Percentiles rank a stretch among this genome's conserved stretches.
phyloP scores from a whole-genome alignment of 1,284 basidiomycete species.

The Malassezia obtusa region DNA sequence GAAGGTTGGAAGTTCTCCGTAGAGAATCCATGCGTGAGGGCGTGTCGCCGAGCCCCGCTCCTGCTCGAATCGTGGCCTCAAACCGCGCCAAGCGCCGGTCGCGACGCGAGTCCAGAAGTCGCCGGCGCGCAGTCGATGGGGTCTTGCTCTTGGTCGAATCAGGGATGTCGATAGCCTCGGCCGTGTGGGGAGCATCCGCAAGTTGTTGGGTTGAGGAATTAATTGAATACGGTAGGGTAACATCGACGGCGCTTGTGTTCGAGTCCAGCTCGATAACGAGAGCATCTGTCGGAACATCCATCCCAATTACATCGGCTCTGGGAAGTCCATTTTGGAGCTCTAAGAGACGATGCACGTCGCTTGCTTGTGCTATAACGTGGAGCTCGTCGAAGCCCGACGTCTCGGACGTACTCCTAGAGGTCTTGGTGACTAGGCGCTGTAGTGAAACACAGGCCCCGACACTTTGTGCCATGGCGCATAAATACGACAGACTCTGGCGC shows the following conservation, averaged over 20 bases:
- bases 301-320: neutral
- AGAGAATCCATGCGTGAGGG: neutral
- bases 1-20: neutral
- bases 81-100: conserved; percentile 4
- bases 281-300: neutral
- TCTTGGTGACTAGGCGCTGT: neutral
- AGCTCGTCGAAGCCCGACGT: neutral
- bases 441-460: conserved; percentile 21
- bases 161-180: neutral
- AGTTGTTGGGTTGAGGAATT: no score
- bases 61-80: conserved; percentile 9
- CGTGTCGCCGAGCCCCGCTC: neutral
- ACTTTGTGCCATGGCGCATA: conserved; percentile 33
- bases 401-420: neutral
- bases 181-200: no score
- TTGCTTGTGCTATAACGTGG: neutral
- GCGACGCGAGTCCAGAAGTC: neutral
- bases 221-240: neutral
- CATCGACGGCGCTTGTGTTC: neutral
- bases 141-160: neutral
- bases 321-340: neutral
- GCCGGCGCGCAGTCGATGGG: neutral
- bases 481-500: conserved; percentile 32
- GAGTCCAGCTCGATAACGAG: neutral
- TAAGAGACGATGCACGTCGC: neutral